Base-by-base conservation (phyloP, 208 protist genomes). In the Acanthamoeba healyi region DNA sequence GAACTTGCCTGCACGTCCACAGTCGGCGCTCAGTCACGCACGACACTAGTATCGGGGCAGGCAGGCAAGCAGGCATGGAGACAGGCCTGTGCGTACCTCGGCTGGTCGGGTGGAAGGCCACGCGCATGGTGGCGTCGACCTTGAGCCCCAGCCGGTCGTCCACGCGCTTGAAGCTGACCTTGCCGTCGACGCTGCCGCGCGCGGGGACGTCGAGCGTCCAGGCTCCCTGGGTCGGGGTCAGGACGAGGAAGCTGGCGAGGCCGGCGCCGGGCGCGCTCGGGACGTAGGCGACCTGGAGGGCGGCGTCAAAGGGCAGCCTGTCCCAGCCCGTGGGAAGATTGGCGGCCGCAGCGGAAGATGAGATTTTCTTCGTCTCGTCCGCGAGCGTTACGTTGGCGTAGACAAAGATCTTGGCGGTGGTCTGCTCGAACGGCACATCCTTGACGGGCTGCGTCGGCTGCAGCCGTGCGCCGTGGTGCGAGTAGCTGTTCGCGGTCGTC, bases 341-440 rank as follows among this genome's bases (percentile, higher is more conserved):
- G 14, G 15, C 6, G 38, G 14, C 36, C 6, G 1, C 9, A 12
- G 24, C 2, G 61, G 29, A 7, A 4, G 56, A 63, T 1, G 61
- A 34, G 29, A 61, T 61, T 61, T n/a, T 22, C 14, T 24, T 61
- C 54, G 22, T 61, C 63, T 2, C 10, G 34, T n/a, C n/a, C n/a
- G 19, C 1, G 38, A 38, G 17, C 44, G n/a, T 19, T 49, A 17
- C 9, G 72, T 24, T 82, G 26, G 38, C 0, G 44, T 58, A 86
- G 44, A 86, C 44, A 24, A 40, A 86, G 77, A 86, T 58, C 26
- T 49, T 49, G 38, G 77, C 54, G 38, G 77, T 86, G 42, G 77
- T 86, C 44, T 86, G 77, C n/a, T 86, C 77, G 42, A 86, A 86
- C 6, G 44, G 77, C 44, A n/a, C 29, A 15, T 86, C 77, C n/a